Evolutionary conservation across 1,284 basidiomycete species (phyloP).

Genomic region (Pseudozyma sp.): DNA sequence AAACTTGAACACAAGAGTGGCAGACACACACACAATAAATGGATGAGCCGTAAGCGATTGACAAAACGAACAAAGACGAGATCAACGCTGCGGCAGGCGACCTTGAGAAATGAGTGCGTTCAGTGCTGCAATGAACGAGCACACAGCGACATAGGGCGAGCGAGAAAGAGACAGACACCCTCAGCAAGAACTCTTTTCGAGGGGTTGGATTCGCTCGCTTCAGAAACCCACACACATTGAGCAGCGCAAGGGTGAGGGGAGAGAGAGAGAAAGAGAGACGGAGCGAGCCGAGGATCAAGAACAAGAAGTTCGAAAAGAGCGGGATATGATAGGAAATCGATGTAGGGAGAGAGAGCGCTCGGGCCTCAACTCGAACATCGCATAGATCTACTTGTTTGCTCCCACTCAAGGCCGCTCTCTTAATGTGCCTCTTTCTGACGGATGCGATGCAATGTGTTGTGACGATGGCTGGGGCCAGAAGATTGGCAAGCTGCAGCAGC

Average conservation of each 20-base stretch:
- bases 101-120: neutral
- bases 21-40: constrained; percentile 4
- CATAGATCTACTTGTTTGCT: too few species aligned
- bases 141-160: neutral
- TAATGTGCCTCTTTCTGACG: neutral
- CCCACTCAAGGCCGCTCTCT: too few species aligned
- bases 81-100: neutral
- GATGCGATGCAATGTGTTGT: neutral
- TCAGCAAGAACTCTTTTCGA: too few species aligned
- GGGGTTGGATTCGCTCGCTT: too few species aligned
- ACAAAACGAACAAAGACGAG: neutral
- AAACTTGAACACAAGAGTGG: constrained; percentile 2
- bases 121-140: neutral
- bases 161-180: too few species aligned
- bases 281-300: neutral
- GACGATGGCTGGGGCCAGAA: neutral
- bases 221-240: neutral
- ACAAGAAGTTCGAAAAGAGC: constrained; percentile 9
- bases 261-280: neutral
- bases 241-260: neutral
- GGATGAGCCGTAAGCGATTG: constrained; percentile 7
- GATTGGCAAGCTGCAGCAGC: constrained; percentile 2
- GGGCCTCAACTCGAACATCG: neutral
- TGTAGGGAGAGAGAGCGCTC: constrained; percentile 5
- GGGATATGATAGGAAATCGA: constrained; percentile 4